A percentile compares a stretch with the other conserved stretches of the same genome.
Conservation (phyloP, 2,329 filamentous ascomycete species). For the Diaporthe destruens region DNA sequence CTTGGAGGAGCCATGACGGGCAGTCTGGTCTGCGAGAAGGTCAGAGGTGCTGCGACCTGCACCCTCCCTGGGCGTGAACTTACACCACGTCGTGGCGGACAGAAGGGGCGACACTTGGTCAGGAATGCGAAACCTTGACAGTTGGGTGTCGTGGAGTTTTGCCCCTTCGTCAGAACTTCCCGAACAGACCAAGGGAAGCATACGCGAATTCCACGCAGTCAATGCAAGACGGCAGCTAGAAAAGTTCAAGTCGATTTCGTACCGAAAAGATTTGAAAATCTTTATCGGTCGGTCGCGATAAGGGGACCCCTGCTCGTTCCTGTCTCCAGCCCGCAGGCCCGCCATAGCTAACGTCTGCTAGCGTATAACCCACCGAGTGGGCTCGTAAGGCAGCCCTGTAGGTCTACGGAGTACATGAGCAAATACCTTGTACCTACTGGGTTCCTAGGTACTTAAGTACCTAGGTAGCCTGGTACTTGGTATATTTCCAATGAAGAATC, state of each 20-base stretch:
- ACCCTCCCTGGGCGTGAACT: constrained; percentile 7
- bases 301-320: constrained; percentile 13
- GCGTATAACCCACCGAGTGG: not conserved
- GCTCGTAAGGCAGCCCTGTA: not conserved
- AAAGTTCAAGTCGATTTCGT: not conserved
- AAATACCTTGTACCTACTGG: not conserved
- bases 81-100: constrained; percentile 30
- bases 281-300: constrained; percentile 14
- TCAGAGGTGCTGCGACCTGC: constrained; percentile 8
- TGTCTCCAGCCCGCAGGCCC: not conserved
- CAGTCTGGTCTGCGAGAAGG: constrained; percentile 1
- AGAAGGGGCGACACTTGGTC: constrained; percentile 14
- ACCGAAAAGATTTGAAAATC: constrained; percentile 26
- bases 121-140: not conserved
- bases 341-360: not conserved
- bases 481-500: no score
- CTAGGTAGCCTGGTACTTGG: no score
- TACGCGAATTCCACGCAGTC: constrained; percentile 8
- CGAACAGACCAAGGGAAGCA: constrained; percentile 6
- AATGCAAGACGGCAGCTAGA: not conserved
- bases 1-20: constrained; percentile 63
- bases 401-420: not conserved
- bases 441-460: no score
- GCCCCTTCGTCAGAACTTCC: constrained; percentile 7
- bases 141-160: not conserved